Conservation (phyloP, 768 basidiomycete genomes). For the Sarcodon sp. region DNA sequence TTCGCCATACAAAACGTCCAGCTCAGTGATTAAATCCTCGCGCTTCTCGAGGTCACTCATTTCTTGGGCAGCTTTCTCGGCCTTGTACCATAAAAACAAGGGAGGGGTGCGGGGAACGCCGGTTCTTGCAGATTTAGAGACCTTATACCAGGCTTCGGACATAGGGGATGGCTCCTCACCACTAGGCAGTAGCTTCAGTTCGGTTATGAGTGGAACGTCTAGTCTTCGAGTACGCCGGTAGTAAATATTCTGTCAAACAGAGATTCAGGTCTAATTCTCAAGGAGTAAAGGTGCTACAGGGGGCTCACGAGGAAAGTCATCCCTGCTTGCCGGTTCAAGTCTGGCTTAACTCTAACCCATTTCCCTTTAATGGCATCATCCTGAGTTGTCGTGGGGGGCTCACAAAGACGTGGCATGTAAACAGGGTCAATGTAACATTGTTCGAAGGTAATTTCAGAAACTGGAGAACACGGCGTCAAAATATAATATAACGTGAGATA, state of each 20-base stretch:
- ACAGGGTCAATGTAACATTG: constrained; percentile 55
- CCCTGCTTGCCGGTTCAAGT: constrained; percentile 59
- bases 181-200: constrained; percentile 51
- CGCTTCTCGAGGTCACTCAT: constrained; percentile 45
- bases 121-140: constrained; percentile 44
- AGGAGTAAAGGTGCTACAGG: neutral
- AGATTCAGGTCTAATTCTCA: neutral
- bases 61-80: constrained; percentile 47
- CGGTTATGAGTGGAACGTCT: constrained; percentile 68
- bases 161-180: constrained; percentile 34
- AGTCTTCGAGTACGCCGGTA: constrained; percentile 79
- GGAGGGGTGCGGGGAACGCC: constrained; percentile 37
- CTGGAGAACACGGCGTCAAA: constrained; percentile 19
- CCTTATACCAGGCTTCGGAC: constrained; percentile 50
- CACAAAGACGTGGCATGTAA: constrained; percentile 36
- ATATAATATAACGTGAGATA: neutral
- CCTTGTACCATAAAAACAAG: constrained; percentile 70
- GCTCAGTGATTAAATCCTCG: constrained; percentile 66
- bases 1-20: constrained; percentile 86
- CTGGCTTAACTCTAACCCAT: constrained; percentile 82
- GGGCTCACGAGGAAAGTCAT: constrained; percentile 46
- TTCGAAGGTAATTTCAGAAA: constrained; percentile 69
- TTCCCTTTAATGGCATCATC: constrained; percentile 67
- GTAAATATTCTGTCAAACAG: constrained; percentile 44
- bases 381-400: constrained; percentile 55